phyloP scores from a whole-genome alignment of 2,329 filamentous ascomycete species.

The Pseudogymnoascus verrucosus region DNA sequence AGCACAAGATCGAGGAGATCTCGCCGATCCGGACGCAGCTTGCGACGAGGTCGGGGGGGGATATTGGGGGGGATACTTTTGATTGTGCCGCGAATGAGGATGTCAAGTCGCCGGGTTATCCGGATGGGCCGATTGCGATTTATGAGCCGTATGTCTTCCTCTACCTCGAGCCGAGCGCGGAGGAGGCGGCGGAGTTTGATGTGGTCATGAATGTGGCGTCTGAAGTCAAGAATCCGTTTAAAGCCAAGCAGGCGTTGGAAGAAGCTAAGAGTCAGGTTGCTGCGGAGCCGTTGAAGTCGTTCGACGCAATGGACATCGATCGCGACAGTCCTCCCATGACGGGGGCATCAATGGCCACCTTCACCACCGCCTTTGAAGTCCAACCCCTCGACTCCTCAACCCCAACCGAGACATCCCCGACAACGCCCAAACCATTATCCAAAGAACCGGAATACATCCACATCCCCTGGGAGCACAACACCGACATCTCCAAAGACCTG shows the following conservation, averaged over 20 bases:
- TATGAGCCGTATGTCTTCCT: conserved; percentile 71
- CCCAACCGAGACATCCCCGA: conserved; percentile 34
- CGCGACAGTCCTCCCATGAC: conserved; percentile 36
- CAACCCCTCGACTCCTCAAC: conserved; percentile 28
- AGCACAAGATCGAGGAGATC: conserved; percentile 30
- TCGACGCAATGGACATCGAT: conserved; percentile 27
- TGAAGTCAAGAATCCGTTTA: conserved; percentile 72
- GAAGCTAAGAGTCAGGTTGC: conserved; percentile 21
- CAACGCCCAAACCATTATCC: conserved; percentile 46
- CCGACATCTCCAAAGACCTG: conserved; percentile 71
- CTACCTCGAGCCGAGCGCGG: conserved; percentile 70
- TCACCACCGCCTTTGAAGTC: conserved; percentile 54
- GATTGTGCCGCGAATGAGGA: conserved; percentile 69
- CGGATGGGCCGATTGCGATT: conserved; percentile 73
- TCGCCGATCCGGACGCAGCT: conserved; percentile 51
- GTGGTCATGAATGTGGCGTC: conserved; percentile 79
- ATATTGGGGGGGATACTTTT: conserved; percentile 51
- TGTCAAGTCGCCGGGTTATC: conserved; percentile 74
- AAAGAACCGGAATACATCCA: conserved; percentile 74
- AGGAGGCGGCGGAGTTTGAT: conserved; percentile 70
- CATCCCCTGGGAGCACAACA: conserved; percentile 83
- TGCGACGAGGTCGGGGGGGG: conserved; percentile 44
- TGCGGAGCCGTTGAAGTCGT: conserved; percentile 23
- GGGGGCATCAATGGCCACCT: conserved; percentile 49
- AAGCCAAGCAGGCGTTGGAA: conserved; percentile 28